phyloP scores from a whole-genome alignment of 495 filamentous ascomycete species.

The Coniosporium apollinis region DNA sequence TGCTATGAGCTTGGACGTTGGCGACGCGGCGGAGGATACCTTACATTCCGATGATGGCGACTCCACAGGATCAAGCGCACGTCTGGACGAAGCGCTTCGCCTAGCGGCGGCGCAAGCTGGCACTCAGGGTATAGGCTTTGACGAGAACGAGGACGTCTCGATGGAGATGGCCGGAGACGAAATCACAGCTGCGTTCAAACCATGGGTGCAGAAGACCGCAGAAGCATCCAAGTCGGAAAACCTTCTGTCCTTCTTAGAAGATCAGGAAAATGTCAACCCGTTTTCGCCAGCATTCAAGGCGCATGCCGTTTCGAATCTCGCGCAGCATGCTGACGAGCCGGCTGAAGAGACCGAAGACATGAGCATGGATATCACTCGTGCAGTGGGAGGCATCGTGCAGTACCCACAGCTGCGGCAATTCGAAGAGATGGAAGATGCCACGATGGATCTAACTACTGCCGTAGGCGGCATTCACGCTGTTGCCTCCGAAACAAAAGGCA shows the following conservation, averaged over 20 bases:
- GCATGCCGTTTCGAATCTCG: conserved; percentile 6
- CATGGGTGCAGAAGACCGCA: conserved; percentile 42
- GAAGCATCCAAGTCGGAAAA: conserved; percentile 21
- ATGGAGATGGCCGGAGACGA: conserved; percentile 68
- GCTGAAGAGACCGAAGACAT: conserved; percentile 23
- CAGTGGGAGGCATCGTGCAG: conserved; percentile 27
- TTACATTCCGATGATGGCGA: conserved; percentile 19
- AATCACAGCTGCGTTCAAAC: conserved; percentile 57
- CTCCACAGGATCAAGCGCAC: conserved; percentile 45
- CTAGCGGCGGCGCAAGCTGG: conserved; percentile 59
- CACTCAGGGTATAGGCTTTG: conserved; percentile 41
- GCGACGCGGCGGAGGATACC: conserved; percentile 7
- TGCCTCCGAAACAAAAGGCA: conserved; percentile 1
- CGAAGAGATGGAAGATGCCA: conserved; percentile 15
- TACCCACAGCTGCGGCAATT: conserved; percentile 13
- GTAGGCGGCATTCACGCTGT: conserved; percentile 20
- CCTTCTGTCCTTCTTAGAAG: conserved; percentile 22
- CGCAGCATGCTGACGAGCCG: not conserved
- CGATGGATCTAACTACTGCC: conserved; percentile 27
- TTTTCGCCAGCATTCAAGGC: conserved; percentile 23
- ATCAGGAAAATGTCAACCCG: conserved; percentile 47
- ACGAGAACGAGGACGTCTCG: conserved; percentile 43
- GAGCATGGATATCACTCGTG: conserved; percentile 34
- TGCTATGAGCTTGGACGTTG: conserved; percentile 16
- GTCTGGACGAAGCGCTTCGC: conserved; percentile 59